Percentiles rank a stretch among this genome's conserved stretches.
Evolutionary conservation across 129 eudicot genomes (phyloP).

Genomic region (Daucus carota): DH1_v3.0 NC_030382.2:23088501-23089000

Average conservation of each 20-base stretch:
- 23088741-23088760: not conserved
- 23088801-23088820: constrained; percentile 70
- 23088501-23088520: constrained; percentile 65
- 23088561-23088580: constrained; percentile 78
- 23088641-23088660: constrained; percentile 29
- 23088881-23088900: constrained; percentile 77
- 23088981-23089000: constrained; percentile 29
- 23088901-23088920: constrained; percentile 82
- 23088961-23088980: constrained; percentile 64
- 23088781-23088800: constrained; percentile 75
- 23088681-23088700: not conserved
- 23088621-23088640: constrained; percentile 74
- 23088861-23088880: constrained; percentile 75
- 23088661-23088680: constrained; percentile 12
- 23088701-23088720: not conserved
- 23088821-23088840: constrained; percentile 63
- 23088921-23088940: constrained; percentile 63
- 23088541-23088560: constrained; percentile 79
- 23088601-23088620: constrained; percentile 68
- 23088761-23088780: constrained; percentile 55
- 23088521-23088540: constrained; percentile 73
- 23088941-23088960: constrained; percentile 66
- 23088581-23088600: constrained; percentile 69
- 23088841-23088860: constrained; percentile 87
- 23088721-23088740: not conserved